Evolutionary conservation across 2,329 filamentous ascomycete species (phyloP), one percentile per base, ranked within the genome.

Genomic region (Fusarium proliferatum): DNA sequence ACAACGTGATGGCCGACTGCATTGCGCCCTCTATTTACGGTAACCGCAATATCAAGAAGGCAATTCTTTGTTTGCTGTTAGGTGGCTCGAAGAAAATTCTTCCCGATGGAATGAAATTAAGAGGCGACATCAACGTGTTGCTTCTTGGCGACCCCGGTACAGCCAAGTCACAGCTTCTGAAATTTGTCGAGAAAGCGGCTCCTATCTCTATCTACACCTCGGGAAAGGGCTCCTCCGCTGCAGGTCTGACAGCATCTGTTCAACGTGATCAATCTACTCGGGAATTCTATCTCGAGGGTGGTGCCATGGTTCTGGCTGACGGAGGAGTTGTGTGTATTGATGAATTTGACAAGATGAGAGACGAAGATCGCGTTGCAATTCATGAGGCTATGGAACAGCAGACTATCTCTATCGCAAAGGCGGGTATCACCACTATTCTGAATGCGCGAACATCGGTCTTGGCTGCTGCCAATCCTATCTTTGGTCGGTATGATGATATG

Each of bases 351-450:
- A 99, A 99, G 87, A 99, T 99, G 96, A 90, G 96, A 71, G 96
- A 99, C 80, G 96, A 99, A 82, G 96, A 99, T 78, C 90, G 96
- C 77, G 96, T 98, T 11, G 96, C 96, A 4, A 99, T 99, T 75
- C 96, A 99, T 87, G 96, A 99, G 88, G 96, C 96, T 66, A 99
- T 99, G 96, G 96, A 99, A 82, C 96, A 99, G 85, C 96, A 99
- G 83, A 99, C 96, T 1, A 99, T 99, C 69, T 98, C 96, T 16
- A 98, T 99, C 77, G 96, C 96, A 73, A 98, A 99, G 85, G 96
- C 96, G 2, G 96, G 96, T 78, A 99, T 99, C 80, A 99, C 96
- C 2, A 99, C 96, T 0, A 98, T 99, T 73, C 89, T 99, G 60
- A 99, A 99, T 79, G 95, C 96, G 17, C 88, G 96, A 79, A 99